Evolutionary conservation across 1,139 yeast genomes (phyloP).

Genomic region (Taphrina communis): DNA sequence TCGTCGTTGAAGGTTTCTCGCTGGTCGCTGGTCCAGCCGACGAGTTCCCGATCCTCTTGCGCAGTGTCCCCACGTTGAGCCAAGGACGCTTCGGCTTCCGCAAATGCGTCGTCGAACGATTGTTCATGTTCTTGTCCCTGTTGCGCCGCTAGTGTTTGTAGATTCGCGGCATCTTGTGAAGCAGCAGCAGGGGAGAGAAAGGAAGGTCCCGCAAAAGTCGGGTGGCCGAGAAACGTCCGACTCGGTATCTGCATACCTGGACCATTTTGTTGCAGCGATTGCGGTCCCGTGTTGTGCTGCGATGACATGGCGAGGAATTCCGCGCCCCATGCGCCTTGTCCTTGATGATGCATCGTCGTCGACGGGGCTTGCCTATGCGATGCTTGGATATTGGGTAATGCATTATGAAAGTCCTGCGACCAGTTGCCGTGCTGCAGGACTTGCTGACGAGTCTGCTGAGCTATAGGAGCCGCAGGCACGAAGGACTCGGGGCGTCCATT

Average conservation of each 20-base stretch:
- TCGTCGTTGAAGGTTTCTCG: not conserved
- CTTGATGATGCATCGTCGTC: not conserved
- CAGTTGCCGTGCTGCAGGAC: not conserved
- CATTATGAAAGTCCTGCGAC: slow-evolving; percentile 2
- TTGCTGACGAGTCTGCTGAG: not conserved
- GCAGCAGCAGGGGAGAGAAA: not conserved
- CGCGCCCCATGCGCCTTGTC: slow-evolving; percentile 16
- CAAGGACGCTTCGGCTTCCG: slow-evolving; percentile 30
- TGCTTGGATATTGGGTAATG: not conserved
- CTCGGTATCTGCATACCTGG: too few species aligned
- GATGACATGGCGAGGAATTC: slow-evolving; percentile 13
- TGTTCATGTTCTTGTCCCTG: not conserved
- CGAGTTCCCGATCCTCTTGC: not conserved
- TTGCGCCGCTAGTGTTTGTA: not conserved
- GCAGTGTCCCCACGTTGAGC: not conserved
- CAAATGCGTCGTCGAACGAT: slow-evolving; percentile 32
- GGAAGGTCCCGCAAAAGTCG: not conserved
- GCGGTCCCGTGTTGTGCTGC: not conserved
- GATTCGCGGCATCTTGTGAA: too few species aligned
- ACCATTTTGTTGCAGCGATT: not conserved
- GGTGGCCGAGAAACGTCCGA: not conserved
- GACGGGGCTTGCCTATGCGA: not conserved
- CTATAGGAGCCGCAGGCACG: not conserved
- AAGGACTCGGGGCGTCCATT: not conserved
- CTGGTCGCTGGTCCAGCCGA: slow-evolving; percentile 14